These are phyloP conservation scores for Mesembryanthemum crystallinum DNA, from an alignment of 148 eudicot genomes.

Conservation along the genomic window DNA sequence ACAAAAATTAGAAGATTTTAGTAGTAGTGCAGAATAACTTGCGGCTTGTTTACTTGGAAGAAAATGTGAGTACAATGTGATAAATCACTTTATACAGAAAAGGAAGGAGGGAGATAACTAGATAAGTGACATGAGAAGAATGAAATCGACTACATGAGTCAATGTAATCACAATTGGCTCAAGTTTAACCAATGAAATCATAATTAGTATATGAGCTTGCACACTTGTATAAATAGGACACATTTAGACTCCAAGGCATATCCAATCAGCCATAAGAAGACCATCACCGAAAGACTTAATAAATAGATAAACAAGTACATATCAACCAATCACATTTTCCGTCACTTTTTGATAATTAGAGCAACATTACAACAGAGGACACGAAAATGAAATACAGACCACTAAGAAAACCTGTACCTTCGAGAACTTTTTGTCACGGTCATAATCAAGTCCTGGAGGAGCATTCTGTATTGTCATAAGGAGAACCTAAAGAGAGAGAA, in stretches of 20 bases:
- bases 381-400: neutral
- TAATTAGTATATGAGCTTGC: no score
- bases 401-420: conserved; percentile 50
- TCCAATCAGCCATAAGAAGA: neutral
- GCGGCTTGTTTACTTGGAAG: no score
- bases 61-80: no score
- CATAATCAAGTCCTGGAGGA: conserved; percentile 98
- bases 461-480: conserved; percentile 97
- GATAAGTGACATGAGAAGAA: no score
- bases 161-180: no score
- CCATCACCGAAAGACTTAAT: neutral
- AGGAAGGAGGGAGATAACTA: no score
- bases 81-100: no score
- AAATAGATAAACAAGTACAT: no score
- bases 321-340: neutral
- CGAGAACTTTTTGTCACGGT: conserved; percentile 93
- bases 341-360: neutral
- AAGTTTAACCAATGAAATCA: no score
- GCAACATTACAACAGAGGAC: neutral
- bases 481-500: conserved; percentile 53
- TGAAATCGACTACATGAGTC: no score
- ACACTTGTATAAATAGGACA: neutral
- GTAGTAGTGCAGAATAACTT: neutral
- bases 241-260: neutral
- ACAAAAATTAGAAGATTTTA: conserved; percentile 25